Base-by-base conservation (phyloP, 208 protist genomes). In the Leishmania guyanensis region DNA sequence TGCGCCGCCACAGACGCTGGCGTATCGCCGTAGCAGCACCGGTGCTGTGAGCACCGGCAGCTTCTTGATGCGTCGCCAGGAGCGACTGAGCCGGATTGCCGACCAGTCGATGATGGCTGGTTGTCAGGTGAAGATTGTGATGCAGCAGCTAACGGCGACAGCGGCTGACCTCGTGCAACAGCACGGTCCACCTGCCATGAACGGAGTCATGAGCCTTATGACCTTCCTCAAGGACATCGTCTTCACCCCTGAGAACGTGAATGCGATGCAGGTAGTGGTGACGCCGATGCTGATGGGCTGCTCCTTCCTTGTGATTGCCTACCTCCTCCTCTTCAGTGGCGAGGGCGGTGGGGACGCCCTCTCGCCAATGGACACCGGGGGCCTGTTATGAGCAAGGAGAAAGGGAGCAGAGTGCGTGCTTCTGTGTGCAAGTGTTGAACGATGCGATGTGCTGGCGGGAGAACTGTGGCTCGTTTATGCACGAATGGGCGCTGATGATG, bases 231-330 rank as follows among this genome's bases (percentile, higher is more conserved):
- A 81, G 43, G 82, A 81, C 54, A 69, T 20, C 64, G 73, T 89
- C 66, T 81, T 89, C 6, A 86, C 86, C n/a, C 69, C 82, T 46
- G 79, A 86, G 10, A 89, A 89, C 60, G 85, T 89, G 43, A 75
- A 48, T 58, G 53, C 82, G 51, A 76, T 89, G 60, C 79, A 84
- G 73, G 77, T 56, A 65, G 78, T 86, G 54, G 78, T 87, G 62
- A 74, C 84, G 74, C 87, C 84, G 43, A 65, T 86, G 78, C 71
- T 89, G 56, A 64, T 81, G 17, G 43, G 76, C 39, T 85, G 66
- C 29, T 60, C 81, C 29, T n/a, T 76, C 22, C 8, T 81, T 8
- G 69, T 73, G 43, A 50, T 88, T 8, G 36, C 36, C 14, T 84
- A 79, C 48, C 78, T 87, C 60, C 46, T 88, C 66, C 36, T 82